Conservation (phyloP, 2,329 filamentous ascomycete species). For the Colletotrichum euphorbiae region DNA sequence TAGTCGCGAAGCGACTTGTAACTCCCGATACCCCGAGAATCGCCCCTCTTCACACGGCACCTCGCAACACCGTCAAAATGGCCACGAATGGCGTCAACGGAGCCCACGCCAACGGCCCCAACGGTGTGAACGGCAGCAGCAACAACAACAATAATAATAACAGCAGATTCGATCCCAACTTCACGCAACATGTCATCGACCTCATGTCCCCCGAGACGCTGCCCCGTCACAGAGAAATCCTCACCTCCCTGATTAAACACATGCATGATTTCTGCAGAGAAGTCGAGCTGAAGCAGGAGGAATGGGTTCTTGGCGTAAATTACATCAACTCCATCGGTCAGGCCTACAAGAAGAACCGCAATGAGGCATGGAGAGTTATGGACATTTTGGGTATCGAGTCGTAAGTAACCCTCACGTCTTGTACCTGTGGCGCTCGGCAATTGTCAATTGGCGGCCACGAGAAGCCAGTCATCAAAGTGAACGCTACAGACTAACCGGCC, state of each 20-base stretch:
- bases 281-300: slow-evolving; percentile 38
- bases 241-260: slow-evolving; percentile 37
- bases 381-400: slow-evolving; percentile 39
- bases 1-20: background rate
- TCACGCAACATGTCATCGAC: slow-evolving; percentile 40
- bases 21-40: background rate
- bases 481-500: background rate
- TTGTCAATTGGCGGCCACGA: too few species aligned
- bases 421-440: too few species aligned
- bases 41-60: background rate
- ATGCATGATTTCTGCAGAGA: slow-evolving; percentile 39
- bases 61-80: slow-evolving; percentile 16
- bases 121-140: slow-evolving; percentile 23
- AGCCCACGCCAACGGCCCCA: slow-evolving; percentile 22
- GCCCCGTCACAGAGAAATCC: slow-evolving; percentile 36
- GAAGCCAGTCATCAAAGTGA: too few species aligned
- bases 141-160: slow-evolving; percentile 1
- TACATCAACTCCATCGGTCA: slow-evolving; percentile 41
- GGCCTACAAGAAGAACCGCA: slow-evolving; percentile 41
- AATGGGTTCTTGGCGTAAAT: slow-evolving; percentile 39
- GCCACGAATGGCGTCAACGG: slow-evolving; percentile 38
- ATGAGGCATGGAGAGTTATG: slow-evolving; percentile 39
- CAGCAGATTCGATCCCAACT: slow-evolving; percentile 40
- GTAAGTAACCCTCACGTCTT: slow-evolving; percentile 8
- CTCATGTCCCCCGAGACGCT: slow-evolving; percentile 40